Conservation (phyloP, 2,329 filamentous ascomycete genomes). For the Grosmannia clavigera region DNA sequence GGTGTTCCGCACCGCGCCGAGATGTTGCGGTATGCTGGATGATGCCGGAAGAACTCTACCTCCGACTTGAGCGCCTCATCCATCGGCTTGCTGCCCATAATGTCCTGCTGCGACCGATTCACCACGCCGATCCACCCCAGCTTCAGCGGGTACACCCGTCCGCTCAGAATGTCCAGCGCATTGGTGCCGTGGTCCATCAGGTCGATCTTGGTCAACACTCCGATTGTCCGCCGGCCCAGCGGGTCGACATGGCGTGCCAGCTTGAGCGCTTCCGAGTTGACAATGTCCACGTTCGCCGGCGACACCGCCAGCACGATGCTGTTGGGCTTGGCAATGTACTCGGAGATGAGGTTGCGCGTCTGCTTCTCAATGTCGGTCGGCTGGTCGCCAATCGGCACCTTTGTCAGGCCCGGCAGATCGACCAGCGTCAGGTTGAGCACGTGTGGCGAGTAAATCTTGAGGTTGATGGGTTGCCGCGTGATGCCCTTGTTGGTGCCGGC, state of each 20-base stretch:
- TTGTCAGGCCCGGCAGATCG: constrained; percentile 90
- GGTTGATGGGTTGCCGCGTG: constrained; percentile 90
- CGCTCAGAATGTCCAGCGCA: constrained; percentile 95
- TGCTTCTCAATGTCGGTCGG: constrained; percentile 41
- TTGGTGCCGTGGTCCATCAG: constrained; percentile 98
- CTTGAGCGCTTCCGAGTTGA: constrained; percentile 96
- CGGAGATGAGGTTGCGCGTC: constrained; percentile 95
- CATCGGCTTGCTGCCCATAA: constrained; percentile 90
- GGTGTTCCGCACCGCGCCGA: constrained; percentile 86
- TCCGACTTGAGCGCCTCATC: constrained; percentile 82
- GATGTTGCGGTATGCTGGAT: constrained; percentile 95
- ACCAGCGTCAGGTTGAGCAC: constrained; percentile 94
- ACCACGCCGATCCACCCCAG: constrained; percentile 97
- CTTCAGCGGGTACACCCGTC: constrained; percentile 91
- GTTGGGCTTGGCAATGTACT: constrained; percentile 97
- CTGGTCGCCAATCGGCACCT: constrained; percentile 28
- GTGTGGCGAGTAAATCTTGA: constrained; percentile 96
- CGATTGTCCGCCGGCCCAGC: constrained; percentile 93
- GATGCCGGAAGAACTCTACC: constrained; percentile 90
- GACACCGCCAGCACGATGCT: constrained; percentile 96
- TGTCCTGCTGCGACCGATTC: constrained; percentile 96
- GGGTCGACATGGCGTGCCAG: constrained; percentile 93
- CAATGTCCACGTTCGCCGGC: constrained; percentile 92
- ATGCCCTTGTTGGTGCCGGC: constrained; percentile 94
- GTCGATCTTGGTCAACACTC: constrained; percentile 97